These are phyloP conservation scores for Fonsecaea monophora DNA, from an alignment of 2,329 filamentous ascomycete genomes.

Conservation along the genomic window DNA sequence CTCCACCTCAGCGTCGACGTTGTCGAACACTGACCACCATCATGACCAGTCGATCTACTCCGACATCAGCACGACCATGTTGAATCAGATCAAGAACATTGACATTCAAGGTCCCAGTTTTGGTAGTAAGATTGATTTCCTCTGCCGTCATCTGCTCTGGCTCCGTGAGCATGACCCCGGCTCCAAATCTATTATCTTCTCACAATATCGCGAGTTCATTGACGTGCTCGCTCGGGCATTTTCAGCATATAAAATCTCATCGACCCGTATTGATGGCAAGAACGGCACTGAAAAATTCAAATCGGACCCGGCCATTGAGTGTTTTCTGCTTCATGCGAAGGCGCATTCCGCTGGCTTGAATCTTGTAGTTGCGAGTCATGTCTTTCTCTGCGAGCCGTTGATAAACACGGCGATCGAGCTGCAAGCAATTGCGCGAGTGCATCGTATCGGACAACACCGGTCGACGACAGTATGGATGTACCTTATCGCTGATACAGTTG, in stretches of 20 bases:
- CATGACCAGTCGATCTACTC: slow-evolving; percentile 71
- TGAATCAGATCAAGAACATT: slow-evolving; percentile 82
- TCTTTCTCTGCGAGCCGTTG: slow-evolving; percentile 92
- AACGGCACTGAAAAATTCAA: slow-evolving; percentile 79
- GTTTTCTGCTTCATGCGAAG: slow-evolving; percentile 87
- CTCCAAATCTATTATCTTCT: slow-evolving; percentile 92
- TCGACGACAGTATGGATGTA: slow-evolving; percentile 96
- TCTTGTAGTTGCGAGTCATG: slow-evolving; percentile 88
- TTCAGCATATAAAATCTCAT: slow-evolving; percentile 72
- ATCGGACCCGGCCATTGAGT: slow-evolving; percentile 74
- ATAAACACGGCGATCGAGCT: slow-evolving; percentile 93
- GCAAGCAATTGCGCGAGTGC: slow-evolving; percentile 92
- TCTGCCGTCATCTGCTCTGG: slow-evolving; percentile 83
- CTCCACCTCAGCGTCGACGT: slow-evolving; percentile 10
- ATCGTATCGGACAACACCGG: slow-evolving; percentile 88
- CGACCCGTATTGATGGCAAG: slow-evolving; percentile 70
- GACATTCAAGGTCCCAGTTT: slow-evolving; percentile 72
- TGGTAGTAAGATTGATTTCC: slow-evolving; percentile 87
- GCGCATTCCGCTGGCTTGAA: slow-evolving; percentile 89
- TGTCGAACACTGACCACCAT: slow-evolving; percentile 39
- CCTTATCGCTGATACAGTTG: slow-evolving; percentile 86
- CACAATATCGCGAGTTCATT: slow-evolving; percentile 85
- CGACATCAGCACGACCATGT: slow-evolving; percentile 71
- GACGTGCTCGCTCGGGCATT: slow-evolving; percentile 75
- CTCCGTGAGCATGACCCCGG: slow-evolving; percentile 82